Base-by-base conservation (phyloP, 306 rosid genomes). In the Ochetophila trinervis region DNA sequence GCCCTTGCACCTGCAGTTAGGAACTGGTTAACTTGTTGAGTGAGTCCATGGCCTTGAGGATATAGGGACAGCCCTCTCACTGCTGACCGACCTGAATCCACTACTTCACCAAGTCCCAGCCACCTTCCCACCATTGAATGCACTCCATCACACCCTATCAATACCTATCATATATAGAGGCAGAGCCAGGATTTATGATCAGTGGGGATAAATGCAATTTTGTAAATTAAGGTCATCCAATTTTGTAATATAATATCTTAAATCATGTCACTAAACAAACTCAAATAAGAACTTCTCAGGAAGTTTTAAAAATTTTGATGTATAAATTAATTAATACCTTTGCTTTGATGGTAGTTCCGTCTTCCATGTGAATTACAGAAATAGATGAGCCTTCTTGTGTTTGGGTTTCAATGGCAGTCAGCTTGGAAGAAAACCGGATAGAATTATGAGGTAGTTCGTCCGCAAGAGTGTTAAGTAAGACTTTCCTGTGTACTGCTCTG, bases 61-160 rank as follows among this genome's bases (percentile, higher is more conserved):
- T 20, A 62, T 51, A 65, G 37, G 3, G 47, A 65, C 59, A 64
- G 57, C 13, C 54, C 66, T 48, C 77, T 70, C 21, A 22, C 66
- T 3, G 71, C 66, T 20, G 66, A 64, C 6, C 77, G 64, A 16
- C 76, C 71, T 3, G 71, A 72, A 65, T 35, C 11, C 4, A 72
- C 52, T 2, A 65, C 53, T 10, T 40, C 45, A 2, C 9, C 4
- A 10, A 72, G 52, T 63, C 76, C 71, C 66, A 72, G 48, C 11
- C 60, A 72, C 18, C 45, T 20, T 18, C 62, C 61, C 42, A 72
- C 71, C 53, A 48, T 30, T 17, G 71, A 72, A 65, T 64, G 65
- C 10, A 72, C 59, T 60, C 71, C 71, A 2, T 63, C 71, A 49
- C 76, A 72, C 19, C 77, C 71, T 34, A 72, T 64, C 60, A 72